Evolutionary conservation across 192 early-diverging fungal genomes (phyloP).

Genomic region (Podila epigama): DNA sequence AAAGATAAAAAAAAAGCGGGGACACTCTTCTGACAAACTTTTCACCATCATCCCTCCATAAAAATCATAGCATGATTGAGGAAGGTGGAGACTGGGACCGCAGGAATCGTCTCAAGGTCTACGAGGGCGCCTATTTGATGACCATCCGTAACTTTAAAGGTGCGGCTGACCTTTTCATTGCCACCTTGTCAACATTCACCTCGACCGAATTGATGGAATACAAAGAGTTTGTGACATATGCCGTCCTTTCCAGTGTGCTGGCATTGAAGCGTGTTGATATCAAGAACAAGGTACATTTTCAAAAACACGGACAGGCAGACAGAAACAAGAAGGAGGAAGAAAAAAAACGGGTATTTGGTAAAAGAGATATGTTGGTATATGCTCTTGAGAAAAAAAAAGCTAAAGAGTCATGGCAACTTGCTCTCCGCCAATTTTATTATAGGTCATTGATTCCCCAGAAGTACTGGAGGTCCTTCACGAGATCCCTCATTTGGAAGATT

Average conservation of each 20-base stretch:
- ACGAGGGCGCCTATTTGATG: slow-evolving; percentile 93
- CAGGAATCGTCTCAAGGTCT: slow-evolving; percentile 96
- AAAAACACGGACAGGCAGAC: no score
- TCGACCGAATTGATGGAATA: slow-evolving; percentile 98
- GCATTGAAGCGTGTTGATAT: slow-evolving; percentile 91
- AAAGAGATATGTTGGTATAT: no score
- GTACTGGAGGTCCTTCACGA: slow-evolving; percentile 94
- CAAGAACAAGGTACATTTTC: slow-evolving; percentile 93
- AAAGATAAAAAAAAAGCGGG: not conserved
- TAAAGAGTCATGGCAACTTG: not conserved
- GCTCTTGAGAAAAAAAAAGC: no score
- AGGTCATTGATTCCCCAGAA: slow-evolving; percentile 95
- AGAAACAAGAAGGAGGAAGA: no score
- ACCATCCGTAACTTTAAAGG: slow-evolving; percentile 96
- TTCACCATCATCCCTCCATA: not conserved
- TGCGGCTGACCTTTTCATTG: slow-evolving; percentile 88
- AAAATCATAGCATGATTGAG: slow-evolving; percentile 81
- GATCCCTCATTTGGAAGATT: slow-evolving; percentile 86
- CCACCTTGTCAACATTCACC: slow-evolving; percentile 95
- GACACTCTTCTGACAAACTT: not conserved
- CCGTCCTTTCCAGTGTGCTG: slow-evolving; percentile 87
- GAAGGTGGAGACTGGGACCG: slow-evolving; percentile 99
- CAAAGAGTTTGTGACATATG: slow-evolving; percentile 95
- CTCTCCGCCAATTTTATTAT: not conserved
- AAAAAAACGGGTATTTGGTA: no score